These are phyloP conservation scores for Pseudocercospora fuligena DNA, from an alignment of 2,329 filamentous ascomycete genomes.

Conservation along the genomic window DNA sequence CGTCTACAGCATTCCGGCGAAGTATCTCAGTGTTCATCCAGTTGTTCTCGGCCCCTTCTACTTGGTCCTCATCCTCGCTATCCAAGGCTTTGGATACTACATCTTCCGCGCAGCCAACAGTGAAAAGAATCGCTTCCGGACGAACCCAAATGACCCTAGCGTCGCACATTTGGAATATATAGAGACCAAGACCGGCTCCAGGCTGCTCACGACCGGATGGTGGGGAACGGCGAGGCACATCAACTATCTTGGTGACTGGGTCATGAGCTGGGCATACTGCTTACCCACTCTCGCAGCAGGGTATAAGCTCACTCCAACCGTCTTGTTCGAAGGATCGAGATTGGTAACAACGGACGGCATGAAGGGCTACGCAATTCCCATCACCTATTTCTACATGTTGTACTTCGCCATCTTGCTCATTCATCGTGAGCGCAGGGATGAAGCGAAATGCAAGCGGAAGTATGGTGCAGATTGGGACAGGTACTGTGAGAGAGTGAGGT, in stretches of 20 bases:
- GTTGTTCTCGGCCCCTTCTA: conserved; percentile 74
- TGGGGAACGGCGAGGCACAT: conserved; percentile 92
- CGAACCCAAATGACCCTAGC: conserved; percentile 77
- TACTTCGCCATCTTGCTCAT: conserved; percentile 89
- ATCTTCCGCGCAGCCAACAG: conserved; percentile 95
- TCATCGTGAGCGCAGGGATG: conserved; percentile 84
- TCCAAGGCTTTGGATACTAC: conserved; percentile 76
- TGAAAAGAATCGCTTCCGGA: conserved; percentile 94
- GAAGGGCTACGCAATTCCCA: conserved; percentile 80
- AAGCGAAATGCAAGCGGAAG: conserved; percentile 88
- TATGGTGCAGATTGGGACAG: conserved; percentile 91
- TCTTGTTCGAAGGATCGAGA: conserved; percentile 61
- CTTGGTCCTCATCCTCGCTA: conserved; percentile 65
- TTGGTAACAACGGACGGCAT: conserved; percentile 64
- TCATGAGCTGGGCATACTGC: conserved; percentile 89
- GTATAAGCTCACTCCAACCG: conserved; percentile 70
- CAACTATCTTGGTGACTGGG: conserved; percentile 95
- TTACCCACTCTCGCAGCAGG: conserved; percentile 85
- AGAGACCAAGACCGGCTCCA: conserved; percentile 79
- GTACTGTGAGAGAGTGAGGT: conserved; percentile 83
- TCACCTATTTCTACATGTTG: conserved; percentile 93
- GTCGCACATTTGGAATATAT: conserved; percentile 84
- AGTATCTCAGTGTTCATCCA: conserved; percentile 83
- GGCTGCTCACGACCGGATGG: conserved; percentile 84
- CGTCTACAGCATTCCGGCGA: conserved; percentile 80